Evolutionary conservation across 2,329 filamentous ascomycete species (phyloP).

Genomic region (Geoglossum cookeanum): DNA sequence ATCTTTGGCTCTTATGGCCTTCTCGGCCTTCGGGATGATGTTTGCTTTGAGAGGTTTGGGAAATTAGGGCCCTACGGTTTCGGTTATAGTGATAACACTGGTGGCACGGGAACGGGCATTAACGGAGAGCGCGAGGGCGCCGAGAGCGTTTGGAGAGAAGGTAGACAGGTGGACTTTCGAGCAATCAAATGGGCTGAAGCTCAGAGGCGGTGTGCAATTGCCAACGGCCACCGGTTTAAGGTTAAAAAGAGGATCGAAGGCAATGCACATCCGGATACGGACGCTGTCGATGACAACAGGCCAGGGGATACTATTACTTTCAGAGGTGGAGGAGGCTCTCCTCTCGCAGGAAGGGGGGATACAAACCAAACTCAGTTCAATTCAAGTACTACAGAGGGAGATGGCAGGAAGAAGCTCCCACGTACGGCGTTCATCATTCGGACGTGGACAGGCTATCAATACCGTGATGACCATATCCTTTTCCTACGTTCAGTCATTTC

Average conservation of each 20-base stretch:
- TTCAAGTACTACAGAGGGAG: neutral
- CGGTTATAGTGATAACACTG: slow-evolving; percentile 25
- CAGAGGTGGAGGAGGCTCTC: neutral
- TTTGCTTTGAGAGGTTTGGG: slow-evolving; percentile 33
- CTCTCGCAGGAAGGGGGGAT: neutral
- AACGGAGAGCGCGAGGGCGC: slow-evolving; percentile 25
- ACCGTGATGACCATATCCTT: slow-evolving; percentile 57
- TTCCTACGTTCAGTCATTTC: slow-evolving; percentile 67
- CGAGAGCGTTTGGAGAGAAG: slow-evolving; percentile 33
- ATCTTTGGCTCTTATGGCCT: slow-evolving; percentile 29
- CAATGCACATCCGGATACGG: neutral
- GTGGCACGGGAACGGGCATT: slow-evolving; percentile 29
- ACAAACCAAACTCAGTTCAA: neutral
- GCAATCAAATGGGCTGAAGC: slow-evolving; percentile 29
- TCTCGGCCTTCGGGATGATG: slow-evolving; percentile 26
- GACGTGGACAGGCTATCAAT: slow-evolving; percentile 62
- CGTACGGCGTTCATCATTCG: slow-evolving; percentile 63
- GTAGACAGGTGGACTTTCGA: slow-evolving; percentile 28
- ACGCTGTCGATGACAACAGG: neutral
- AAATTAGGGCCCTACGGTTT: slow-evolving; percentile 31
- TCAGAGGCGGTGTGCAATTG: slow-evolving; percentile 28
- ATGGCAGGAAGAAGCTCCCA: slow-evolving; percentile 21
- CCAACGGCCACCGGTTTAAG: slow-evolving; percentile 28
- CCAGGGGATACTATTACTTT: neutral
- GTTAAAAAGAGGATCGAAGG: neutral